phyloP scores from a whole-genome alignment of 192 early-diverging fungal species.

The Chytriomyces hyalinus region DNA sequence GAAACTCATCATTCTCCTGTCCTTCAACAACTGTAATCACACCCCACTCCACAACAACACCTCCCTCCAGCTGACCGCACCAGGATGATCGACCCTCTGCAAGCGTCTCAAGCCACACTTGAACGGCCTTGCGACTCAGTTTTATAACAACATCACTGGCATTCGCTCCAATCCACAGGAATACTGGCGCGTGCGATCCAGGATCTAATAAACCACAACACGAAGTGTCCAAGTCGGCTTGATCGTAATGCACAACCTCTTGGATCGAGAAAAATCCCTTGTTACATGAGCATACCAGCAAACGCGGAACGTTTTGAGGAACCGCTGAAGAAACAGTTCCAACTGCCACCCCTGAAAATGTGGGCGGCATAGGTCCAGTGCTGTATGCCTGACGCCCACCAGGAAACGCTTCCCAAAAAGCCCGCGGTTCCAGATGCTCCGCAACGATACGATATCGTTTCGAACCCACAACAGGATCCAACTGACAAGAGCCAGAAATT shows the following conservation, averaged over 20 bases:
- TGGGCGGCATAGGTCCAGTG: constrained; percentile 36
- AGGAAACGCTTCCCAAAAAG: constrained; percentile 29
- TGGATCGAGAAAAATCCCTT: constrained; percentile 52
- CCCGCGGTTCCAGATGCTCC: constrained; percentile 38
- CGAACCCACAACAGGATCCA: not conserved
- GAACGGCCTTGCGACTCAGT: constrained; percentile 53
- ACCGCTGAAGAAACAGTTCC: not conserved
- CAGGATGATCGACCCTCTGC: constrained; percentile 46
- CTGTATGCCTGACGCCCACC: not conserved
- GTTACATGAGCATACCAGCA: constrained; percentile 52
- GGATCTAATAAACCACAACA: constrained; percentile 59
- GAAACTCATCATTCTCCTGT: constrained; percentile 14
- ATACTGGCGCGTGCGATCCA: constrained; percentile 46
- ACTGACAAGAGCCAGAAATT: not conserved
- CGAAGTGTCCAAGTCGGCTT: constrained; percentile 47
- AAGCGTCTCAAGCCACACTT: constrained; percentile 58
- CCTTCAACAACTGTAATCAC: constrained; percentile 8
- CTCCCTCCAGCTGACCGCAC: constrained; percentile 1
- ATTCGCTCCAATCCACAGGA: constrained; percentile 54
- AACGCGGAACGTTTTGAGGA: constrained; percentile 36
- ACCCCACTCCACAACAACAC: constrained; percentile 1
- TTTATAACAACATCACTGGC: constrained; percentile 58
- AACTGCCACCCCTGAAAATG: not conserved
- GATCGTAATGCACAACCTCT: constrained; percentile 48
- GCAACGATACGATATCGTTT: constrained; percentile 6